Evolutionary conservation across 129 eudicot species (phyloP).

Genomic region (Kitagawia praeruptora): DNA sequence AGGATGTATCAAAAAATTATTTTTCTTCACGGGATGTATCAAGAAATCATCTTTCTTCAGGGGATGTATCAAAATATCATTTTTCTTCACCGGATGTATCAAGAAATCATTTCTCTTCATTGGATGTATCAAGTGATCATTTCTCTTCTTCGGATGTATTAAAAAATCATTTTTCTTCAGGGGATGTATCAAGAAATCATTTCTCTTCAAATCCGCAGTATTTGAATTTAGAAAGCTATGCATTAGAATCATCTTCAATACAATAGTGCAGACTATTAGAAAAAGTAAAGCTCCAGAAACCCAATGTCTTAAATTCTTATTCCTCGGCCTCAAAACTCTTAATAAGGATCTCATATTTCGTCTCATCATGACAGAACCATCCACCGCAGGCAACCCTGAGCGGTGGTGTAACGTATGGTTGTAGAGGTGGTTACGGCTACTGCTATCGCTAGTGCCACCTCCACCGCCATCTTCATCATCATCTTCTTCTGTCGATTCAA

Average conservation of each 20-base stretch:
- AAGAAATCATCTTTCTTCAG: no score
- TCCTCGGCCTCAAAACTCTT: conserved; percentile 17
- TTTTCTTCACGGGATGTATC: no score
- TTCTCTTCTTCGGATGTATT: not conserved
- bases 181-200: conserved; percentile 19
- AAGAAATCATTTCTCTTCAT: not conserved
- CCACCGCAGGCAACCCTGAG: not conserved
- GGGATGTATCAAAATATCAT: no score
- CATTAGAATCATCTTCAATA: conserved; percentile 20
- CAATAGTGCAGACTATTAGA: conserved; percentile 8
- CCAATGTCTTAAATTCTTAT: conserved; percentile 20
- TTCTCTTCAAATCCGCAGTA: not conserved
- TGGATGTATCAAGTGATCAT: not conserved
- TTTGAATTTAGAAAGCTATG: conserved; percentile 10
- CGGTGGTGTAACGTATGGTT: not conserved
- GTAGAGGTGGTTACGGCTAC: not conserved
- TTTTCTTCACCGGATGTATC: not conserved
- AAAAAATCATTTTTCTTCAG: not conserved
- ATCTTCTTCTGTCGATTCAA: conserved; percentile 11
- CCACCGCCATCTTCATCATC: conserved; percentile 14
- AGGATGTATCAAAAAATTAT: no score
- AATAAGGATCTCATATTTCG: conserved; percentile 16
- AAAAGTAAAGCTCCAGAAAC: conserved; percentile 11
- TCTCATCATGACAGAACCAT: not conserved
- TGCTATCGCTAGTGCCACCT: not conserved